A percentile compares a stretch with the other conserved stretches of the same genome.
Evolutionary conservation across 805 yeast species (phyloP).

Genomic region (Schwanniomyces sp.): DNA sequence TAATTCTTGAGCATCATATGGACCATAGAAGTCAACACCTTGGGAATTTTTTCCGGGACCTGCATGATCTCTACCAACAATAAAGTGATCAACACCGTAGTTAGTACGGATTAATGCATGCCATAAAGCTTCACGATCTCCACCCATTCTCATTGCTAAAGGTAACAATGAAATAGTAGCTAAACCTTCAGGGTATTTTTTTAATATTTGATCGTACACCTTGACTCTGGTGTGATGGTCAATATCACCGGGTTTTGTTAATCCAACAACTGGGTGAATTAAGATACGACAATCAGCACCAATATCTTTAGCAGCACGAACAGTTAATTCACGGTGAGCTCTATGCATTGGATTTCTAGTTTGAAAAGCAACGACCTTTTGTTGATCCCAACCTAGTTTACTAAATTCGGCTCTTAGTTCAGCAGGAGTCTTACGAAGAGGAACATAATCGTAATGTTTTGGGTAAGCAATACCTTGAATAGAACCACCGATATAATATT

Average conservation of each 20-base stretch:
- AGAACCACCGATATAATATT: constrained; percentile 84
- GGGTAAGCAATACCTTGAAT: constrained; percentile 83
- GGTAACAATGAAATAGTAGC: constrained; percentile 88
- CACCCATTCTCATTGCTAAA: constrained; percentile 98
- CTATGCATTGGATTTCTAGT: constrained; percentile 99
- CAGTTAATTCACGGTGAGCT: constrained; percentile 95
- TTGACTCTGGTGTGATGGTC: constrained; percentile 97
- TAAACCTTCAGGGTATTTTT: constrained; percentile 92
- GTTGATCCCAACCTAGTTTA: constrained; percentile 76
- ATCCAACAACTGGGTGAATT: constrained; percentile 95
- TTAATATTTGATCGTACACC: constrained; percentile 88
- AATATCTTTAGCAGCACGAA: constrained; percentile 92
- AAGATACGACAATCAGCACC: constrained; percentile 73
- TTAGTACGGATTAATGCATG: constrained; percentile 96
- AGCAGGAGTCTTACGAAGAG: constrained; percentile 83
- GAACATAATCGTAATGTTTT: constrained; percentile 86
- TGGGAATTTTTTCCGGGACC: constrained; percentile 89
- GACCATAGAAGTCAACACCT: constrained; percentile 94
- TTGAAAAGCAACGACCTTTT: constrained; percentile 88
- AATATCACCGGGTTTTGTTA: constrained; percentile 96
- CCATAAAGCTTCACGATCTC: constrained; percentile 98
- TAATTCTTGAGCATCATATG: constrained; percentile 92
- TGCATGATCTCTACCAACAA: constrained; percentile 97
- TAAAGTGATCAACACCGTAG: constrained; percentile 95
- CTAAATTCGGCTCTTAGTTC: constrained; percentile 84